Percentiles rank a stretch among this genome's conserved stretches.
These are phyloP conservation scores for Avena sativa DNA, from an alignment of 176 grass and related monocot species.

Conservation along the genomic window DNA sequence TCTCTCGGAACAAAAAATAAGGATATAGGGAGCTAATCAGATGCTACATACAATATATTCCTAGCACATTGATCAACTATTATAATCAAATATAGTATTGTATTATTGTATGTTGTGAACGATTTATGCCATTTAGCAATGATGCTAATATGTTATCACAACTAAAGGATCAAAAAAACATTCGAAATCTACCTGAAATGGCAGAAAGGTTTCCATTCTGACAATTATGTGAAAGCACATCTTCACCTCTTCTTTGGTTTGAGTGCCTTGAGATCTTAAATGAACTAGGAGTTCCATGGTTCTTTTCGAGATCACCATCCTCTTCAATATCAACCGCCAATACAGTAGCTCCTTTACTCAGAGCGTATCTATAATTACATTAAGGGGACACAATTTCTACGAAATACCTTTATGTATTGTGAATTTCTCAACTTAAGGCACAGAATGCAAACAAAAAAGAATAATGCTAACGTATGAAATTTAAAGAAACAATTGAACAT, in stretches of 20 bases:
- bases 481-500: not conserved
- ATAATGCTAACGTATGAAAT: not conserved
- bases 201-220: conserved; percentile 43
- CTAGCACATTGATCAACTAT: not conserved
- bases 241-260: conserved; percentile 65
- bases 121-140: not conserved
- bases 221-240: conserved; percentile 44
- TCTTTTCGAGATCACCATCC: conserved; percentile 33
- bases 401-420: not conserved
- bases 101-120: not conserved
- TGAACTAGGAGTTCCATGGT: conserved; percentile 40
- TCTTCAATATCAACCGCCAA: conserved; percentile 77
- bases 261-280: conserved; percentile 64
- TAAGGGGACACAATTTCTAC: conserved; percentile 59
- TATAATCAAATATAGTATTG: not conserved
- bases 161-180: conserved; percentile 6
- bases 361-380: conserved; percentile 77
- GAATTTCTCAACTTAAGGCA: not conserved
- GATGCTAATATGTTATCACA: not conserved
- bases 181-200: conserved; percentile 36
- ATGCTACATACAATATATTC: not conserved
- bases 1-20: conserved; percentile 12
- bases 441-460: not conserved
- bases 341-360: conserved; percentile 73
- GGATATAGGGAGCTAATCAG: not conserved